phyloP scores from a whole-genome alignment of 345 rosid species.

The Noccaea caerulescens region DNA sequence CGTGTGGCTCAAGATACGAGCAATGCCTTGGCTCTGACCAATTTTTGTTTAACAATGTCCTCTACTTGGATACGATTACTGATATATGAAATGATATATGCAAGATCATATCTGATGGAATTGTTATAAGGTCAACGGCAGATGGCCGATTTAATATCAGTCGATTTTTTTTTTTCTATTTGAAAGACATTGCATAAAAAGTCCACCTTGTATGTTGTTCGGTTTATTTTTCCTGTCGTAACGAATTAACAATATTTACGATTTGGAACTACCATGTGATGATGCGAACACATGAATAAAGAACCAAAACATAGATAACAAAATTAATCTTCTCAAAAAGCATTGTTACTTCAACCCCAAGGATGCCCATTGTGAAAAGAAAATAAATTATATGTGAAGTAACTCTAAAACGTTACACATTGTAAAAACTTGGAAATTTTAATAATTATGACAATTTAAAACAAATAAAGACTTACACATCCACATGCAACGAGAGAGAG shows the following conservation, averaged over 20 bases:
- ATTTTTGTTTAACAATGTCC: conserved; percentile 5
- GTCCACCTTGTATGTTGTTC: neutral
- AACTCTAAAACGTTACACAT: neutral
- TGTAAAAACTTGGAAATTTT: neutral
- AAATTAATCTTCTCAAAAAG: neutral
- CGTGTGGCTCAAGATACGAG: conserved; percentile 78
- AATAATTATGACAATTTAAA: neutral
- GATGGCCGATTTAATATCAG: neutral
- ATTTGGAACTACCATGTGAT: neutral
- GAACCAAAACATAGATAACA: neutral
- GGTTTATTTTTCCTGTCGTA: neutral
- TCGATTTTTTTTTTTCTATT: neutral
- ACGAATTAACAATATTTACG: neutral
- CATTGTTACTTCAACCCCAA: neutral
- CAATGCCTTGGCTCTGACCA: conserved; percentile 75
- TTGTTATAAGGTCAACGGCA: neutral
- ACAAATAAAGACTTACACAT: conserved; percentile 7
- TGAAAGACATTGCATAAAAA: neutral
- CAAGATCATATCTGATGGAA: neutral
- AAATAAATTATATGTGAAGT: neutral
- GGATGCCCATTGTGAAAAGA: conserved; percentile 2
- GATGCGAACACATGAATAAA: neutral
- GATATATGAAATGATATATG: neutral
- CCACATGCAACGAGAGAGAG: conserved; percentile 20
- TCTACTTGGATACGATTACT: neutral